A percentile compares a stretch with the other conserved stretches of the same genome.
Evolutionary conservation across 192 early-diverging fungal species (phyloP).

Genomic region (Umbelopsis isabellina): DNA sequence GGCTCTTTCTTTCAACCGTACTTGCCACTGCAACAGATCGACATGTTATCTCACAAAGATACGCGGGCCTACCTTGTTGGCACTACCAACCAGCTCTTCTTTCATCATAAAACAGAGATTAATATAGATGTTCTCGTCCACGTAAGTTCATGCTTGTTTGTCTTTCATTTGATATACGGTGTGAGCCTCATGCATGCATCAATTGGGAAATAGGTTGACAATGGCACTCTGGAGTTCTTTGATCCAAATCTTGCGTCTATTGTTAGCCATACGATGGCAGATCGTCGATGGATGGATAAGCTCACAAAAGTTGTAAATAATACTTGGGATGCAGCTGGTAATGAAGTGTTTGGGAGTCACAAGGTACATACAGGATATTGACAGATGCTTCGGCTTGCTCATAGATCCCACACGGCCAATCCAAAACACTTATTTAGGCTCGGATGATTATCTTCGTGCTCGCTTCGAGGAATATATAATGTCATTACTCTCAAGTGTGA

Average conservation of each 20-base stretch:
- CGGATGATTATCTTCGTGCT: slow-evolving; percentile 77
- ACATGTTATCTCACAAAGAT: slow-evolving; percentile 65
- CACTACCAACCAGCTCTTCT: slow-evolving; percentile 79
- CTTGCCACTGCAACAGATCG: slow-evolving; percentile 82
- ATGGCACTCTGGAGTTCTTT: slow-evolving; percentile 70
- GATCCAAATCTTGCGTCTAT: slow-evolving; percentile 59
- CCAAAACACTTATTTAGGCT: slow-evolving; percentile 72
- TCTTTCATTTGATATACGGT: background rate
- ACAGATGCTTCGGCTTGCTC: background rate
- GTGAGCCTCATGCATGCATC: background rate
- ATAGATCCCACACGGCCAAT: slow-evolving; percentile 38
- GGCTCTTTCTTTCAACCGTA: slow-evolving; percentile 84
- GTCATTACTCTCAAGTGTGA: slow-evolving; percentile 67
- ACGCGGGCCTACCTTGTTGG: slow-evolving; percentile 77
- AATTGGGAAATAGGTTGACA: slow-evolving; percentile 56
- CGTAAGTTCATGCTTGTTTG: slow-evolving; percentile 41
- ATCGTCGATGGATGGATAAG: slow-evolving; percentile 80
- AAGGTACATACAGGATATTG: background rate
- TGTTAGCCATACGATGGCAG: slow-evolving; percentile 66
- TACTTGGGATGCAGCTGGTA: slow-evolving; percentile 60
- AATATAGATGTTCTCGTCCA: slow-evolving; percentile 77
- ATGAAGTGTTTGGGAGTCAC: background rate
- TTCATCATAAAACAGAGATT: slow-evolving; percentile 68
- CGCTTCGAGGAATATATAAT: slow-evolving; percentile 77
- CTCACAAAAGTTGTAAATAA: slow-evolving; percentile 67